Conservation (phyloP, 345 rosid genomes). For the Pistacia atlantica region DNA sequence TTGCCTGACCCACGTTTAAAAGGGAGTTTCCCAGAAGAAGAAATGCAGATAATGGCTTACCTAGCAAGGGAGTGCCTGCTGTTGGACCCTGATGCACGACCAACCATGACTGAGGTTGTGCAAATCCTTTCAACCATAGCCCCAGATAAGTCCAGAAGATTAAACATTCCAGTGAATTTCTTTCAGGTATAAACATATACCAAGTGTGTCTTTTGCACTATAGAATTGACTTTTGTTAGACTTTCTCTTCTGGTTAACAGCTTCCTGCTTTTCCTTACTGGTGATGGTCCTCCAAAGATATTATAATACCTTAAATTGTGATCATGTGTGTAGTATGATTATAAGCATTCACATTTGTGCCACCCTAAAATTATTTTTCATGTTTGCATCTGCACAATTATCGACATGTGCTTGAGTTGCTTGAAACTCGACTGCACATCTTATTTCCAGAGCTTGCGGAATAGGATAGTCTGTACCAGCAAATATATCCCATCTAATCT, state of each 20-base stretch:
- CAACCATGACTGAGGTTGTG: conserved; percentile 96
- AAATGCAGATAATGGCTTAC: conserved; percentile 91
- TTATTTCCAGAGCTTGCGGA: neutral
- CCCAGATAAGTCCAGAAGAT: conserved; percentile 71
- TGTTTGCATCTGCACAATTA: neutral
- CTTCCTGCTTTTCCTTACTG: neutral
- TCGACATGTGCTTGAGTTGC: neutral
- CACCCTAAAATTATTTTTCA: neutral
- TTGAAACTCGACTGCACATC: neutral
- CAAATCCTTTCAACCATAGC: conserved; percentile 89
- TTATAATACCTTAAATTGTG: neutral
- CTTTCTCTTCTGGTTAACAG: conserved; percentile 2
- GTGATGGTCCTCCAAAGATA: neutral
- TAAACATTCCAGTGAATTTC: conserved; percentile 63
- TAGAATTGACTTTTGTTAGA: neutral
- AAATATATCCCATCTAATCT: neutral
- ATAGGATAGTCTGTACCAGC: neutral
- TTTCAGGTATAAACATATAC: conserved; percentile 50
- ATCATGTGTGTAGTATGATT: neutral
- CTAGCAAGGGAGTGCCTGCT: conserved; percentile 92
- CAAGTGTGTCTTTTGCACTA: neutral
- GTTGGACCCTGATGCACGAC: conserved; percentile 87
- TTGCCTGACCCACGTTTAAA: conserved; percentile 81
- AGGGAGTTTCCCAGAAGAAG: conserved; percentile 77
- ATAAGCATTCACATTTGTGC: neutral